Conservation (phyloP, 371 early-diverging fungal genomes). For the Circinella minor region DNA sequence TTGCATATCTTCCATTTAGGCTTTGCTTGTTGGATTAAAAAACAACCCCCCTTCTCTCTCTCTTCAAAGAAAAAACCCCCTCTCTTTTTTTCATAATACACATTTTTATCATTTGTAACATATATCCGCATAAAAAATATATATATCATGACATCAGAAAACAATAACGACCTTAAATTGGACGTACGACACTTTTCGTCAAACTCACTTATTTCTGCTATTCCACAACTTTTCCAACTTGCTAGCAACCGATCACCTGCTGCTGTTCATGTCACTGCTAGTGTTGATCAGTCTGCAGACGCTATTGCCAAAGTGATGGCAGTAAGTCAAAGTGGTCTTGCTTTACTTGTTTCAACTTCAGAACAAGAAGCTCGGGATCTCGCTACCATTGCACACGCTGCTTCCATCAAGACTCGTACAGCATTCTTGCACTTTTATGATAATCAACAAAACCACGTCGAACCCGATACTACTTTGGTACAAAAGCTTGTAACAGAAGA, state of each 20-base stretch:
- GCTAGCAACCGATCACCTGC: slow-evolving; percentile 52
- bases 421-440: slow-evolving; percentile 69
- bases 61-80: not conserved
- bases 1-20: slow-evolving; percentile 12
- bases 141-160: slow-evolving; percentile 9
- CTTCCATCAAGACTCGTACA: slow-evolving; percentile 60
- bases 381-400: slow-evolving; percentile 66
- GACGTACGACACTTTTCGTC: slow-evolving; percentile 48
- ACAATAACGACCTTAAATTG: slow-evolving; percentile 1
- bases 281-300: slow-evolving; percentile 22
- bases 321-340: slow-evolving; percentile 78
- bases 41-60: slow-evolving; percentile 3
- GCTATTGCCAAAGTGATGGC: slow-evolving; percentile 71
- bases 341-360: slow-evolving; percentile 69
- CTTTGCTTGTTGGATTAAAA: slow-evolving; percentile 2
- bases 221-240: slow-evolving; percentile 70
- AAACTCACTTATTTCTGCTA: slow-evolving; percentile 57
- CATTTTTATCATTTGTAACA: slow-evolving; percentile 8
- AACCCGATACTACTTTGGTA: slow-evolving; percentile 19
- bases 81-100: slow-evolving; percentile 1
- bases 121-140: not conserved
- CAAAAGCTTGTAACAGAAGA: slow-evolving; percentile 33
- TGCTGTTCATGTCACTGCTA: slow-evolving; percentile 62
- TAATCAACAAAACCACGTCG: slow-evolving; percentile 29
- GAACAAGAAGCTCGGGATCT: slow-evolving; percentile 77